Evolutionary conservation across 2,329 filamentous ascomycete genomes (phyloP), one percentile per base, ranked within the genome.

Genomic region (Paracorniculantispora psalliotae): DNA sequence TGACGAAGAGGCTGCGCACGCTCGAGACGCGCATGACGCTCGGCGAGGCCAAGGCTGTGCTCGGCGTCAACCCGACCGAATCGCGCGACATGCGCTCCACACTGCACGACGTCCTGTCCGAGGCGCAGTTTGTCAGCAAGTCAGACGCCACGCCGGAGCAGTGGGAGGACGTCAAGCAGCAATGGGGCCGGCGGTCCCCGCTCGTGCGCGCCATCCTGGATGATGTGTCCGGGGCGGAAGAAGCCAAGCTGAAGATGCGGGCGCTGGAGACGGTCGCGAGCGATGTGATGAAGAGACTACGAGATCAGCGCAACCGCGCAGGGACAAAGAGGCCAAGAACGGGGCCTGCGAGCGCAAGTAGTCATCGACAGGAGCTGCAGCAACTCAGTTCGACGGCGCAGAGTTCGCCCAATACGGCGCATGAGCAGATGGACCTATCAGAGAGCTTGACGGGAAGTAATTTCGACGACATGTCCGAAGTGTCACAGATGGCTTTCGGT

Each of bases 221-320:
- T 0, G 73, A 76, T 0, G 79, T 77, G 3, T 73, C 77, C 15
- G 71, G 76, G 1, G 82, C 87, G 62, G 77, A 81, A 2, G 74
- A 80, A 23, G 78, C 84, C 58, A 67, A 73, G 23, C 72, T 77
- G 48, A 89, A 86, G 68, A 68, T 83, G 35, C 86, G 83, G 63
- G 88, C 88, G 1, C 71, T 92, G 49, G 88, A 92, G 62, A 78
- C 89, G 0, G 74, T 94, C 3, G 88, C 88, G 55, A 81, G 86
- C 54, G 90, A 93, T 71, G 87, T 91, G 19, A 87, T 90, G 81
- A 92, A 92, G 73, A 81, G 90, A 50, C 79, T 89, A 56, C 82
- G 87, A 37, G 87, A 91, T 65, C 86, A 90, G 63, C 81, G 83
- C 61, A 77, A 77, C 1, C 84, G 82, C 49, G 44, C 55, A 55